phyloP scores from a whole-genome alignment of 805 yeast species.

The Candida hispaniensis region DNA sequence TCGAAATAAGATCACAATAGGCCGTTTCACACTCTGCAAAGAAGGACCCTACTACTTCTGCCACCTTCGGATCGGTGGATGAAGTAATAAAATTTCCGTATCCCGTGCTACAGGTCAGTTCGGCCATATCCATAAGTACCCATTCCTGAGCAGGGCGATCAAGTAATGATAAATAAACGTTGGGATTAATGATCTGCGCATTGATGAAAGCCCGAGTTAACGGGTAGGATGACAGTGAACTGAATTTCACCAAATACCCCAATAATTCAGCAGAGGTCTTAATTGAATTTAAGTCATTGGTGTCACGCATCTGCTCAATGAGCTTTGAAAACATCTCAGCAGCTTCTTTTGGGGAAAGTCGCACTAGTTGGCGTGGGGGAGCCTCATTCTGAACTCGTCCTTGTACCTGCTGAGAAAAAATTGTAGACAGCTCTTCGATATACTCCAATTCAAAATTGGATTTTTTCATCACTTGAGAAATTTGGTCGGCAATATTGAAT shows the following conservation, averaged over 20 bases:
- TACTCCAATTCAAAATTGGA: too few relatives aligned
- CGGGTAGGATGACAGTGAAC: conserved; percentile 22
- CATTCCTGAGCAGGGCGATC: conserved; percentile 21
- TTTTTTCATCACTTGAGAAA: too few relatives aligned
- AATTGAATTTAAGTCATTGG: conserved; percentile 18
- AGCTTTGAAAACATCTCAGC: conserved; percentile 18
- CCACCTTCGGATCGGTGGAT: conserved; percentile 20
- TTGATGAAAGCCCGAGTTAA: conserved; percentile 25
- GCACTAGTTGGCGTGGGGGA: conserved; percentile 22
- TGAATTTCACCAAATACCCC: conserved; percentile 26
- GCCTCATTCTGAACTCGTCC: conserved; percentile 22
- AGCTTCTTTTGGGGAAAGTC: conserved; percentile 20
- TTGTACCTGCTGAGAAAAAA: conserved; percentile 22
- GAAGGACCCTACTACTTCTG: conserved; percentile 27
- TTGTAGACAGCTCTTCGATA: background rate
- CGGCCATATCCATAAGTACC: conserved; percentile 34
- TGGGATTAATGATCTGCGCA: conserved; percentile 9
- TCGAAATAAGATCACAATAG: conserved; percentile 40
- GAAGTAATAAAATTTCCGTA: conserved; percentile 26
- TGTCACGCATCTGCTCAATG: conserved; percentile 18
- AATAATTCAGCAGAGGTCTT: conserved; percentile 26
- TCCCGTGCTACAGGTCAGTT: conserved; percentile 33
- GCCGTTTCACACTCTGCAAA: conserved; percentile 27
- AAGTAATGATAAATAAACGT: conserved; percentile 11
- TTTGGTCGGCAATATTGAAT: too few relatives aligned